phyloP scores from a whole-genome alignment of 805 yeast species.

The Monosporozyma unispora region DNA sequence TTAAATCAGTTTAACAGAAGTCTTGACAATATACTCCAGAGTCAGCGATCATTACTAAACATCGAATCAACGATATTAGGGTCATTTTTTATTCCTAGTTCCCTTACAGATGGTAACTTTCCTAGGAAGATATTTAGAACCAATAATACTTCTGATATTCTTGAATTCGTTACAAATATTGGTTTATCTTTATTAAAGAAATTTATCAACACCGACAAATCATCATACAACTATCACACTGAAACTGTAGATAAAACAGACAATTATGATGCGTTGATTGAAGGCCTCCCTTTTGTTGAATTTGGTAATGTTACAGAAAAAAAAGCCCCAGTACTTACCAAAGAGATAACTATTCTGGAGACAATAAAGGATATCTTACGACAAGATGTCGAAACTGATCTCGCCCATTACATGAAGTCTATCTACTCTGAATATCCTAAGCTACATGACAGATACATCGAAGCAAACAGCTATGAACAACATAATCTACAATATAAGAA shows the following conservation, averaged over 20 bases:
- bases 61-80: slow-evolving; percentile 6
- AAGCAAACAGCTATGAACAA: not conserved
- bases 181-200: not conserved
- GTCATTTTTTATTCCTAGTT: slow-evolving; percentile 3
- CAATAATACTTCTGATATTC: slow-evolving; percentile 3
- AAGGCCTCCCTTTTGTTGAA: slow-evolving; percentile 2
- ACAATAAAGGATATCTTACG: not conserved
- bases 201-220: not conserved
- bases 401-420: slow-evolving; percentile 1
- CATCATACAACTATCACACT: not conserved
- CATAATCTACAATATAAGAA: not conserved
- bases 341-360: not conserved
- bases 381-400: slow-evolving; percentile 1
- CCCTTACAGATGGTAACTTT: not conserved
- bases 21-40: not conserved
- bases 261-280: not conserved
- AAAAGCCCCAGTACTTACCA: too few species aligned
- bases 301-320: not conserved
- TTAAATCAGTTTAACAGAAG: slow-evolving; percentile 2
- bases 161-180: slow-evolving; percentile 1
- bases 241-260: not conserved
- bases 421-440: slow-evolving; percentile 3
- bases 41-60: not conserved
- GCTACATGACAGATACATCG: slow-evolving; percentile 1
- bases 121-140: slow-evolving; percentile 5